These are phyloP conservation scores for Rhynchospora pubera DNA, from an alignment of 176 grass and related monocot genomes.

Conservation along the genomic window DNA sequence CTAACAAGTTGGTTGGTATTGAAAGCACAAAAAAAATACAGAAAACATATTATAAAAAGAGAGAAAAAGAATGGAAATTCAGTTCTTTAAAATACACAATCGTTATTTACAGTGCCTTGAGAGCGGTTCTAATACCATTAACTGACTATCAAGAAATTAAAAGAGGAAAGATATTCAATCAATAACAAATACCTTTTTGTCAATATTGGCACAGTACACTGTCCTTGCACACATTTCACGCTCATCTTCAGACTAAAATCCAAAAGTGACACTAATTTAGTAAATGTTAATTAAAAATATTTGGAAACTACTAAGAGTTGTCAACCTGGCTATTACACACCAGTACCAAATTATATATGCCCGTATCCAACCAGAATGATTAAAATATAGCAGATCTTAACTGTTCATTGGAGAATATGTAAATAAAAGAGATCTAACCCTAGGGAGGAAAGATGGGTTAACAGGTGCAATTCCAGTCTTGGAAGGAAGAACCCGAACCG, in stretches of 20 bases:
- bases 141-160: not conserved
- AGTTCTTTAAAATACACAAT: not conserved
- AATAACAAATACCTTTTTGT: constrained; percentile 74
- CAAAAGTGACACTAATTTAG: not conserved
- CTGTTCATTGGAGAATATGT: not conserved
- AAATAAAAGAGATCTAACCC: constrained; percentile 39
- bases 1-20: not conserved
- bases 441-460: constrained; percentile 85
- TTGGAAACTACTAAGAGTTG: constrained; percentile 14
- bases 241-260: constrained; percentile 82
- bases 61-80: not conserved
- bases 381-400: not conserved
- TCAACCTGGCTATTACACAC: not conserved
- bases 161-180: constrained; percentile 2
- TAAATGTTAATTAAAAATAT: not conserved
- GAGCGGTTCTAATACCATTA: not conserved
- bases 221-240: constrained; percentile 98
- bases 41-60: constrained; percentile 21
- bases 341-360: not conserved
- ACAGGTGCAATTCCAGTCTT: constrained; percentile 99
- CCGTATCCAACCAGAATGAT: not conserved
- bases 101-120: not conserved
- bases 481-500: constrained; percentile 92
- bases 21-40: not conserved
- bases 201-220: constrained; percentile 99